Evolutionary conservation across 352 stramenopile species (phyloP), one percentile per base, ranked within the genome.

Genomic region (Phytophthora brassicae): DNA sequence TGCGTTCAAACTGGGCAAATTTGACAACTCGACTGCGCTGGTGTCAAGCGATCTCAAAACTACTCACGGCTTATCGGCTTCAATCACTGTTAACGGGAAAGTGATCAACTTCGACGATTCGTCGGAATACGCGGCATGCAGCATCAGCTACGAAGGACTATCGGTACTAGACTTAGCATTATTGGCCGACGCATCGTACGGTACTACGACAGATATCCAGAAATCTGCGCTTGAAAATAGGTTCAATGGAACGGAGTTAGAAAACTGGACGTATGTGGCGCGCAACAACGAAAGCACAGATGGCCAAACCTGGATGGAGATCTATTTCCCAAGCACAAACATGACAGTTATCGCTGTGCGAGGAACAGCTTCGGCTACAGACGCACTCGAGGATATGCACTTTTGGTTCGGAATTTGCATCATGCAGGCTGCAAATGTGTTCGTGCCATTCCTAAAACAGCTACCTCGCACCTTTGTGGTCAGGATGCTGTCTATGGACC

Each of bases 371-470:
- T 91, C 84, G 7, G 84, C 78, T 11, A 79, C 82, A 3, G 86
- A 95, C 46, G 84, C 84, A 8, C 75, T 94, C 14, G 81, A 95
- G 47, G 86, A 95, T 53, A 68, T 95, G 57, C 84, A 95, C 64
- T 95, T 81, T 60, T 93, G 84, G 83, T 93, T 95, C 44, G 86
- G 82, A 22, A 90, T 95, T 52, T 86, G 65, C 44, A 90, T 93
- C 61, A 95, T 95, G 84, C 84, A 94, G 56, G 79, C 78, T 6
- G 78, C 84, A 6, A 86, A 93, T 49, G 62, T 88, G 6, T 92
- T 93, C 26, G 69, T 95, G 46, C 86, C 84, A 17, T 92, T 95
- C 64, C 70, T 95, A 22, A 95, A 90, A 52, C 84, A 95, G 43
- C 70, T 93, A 11, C 86, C 84, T 35, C 70, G 60, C 8, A 51